phyloP scores from a whole-genome alignment of 129 eudicot genomes.

The Apium graveolens region DNA sequence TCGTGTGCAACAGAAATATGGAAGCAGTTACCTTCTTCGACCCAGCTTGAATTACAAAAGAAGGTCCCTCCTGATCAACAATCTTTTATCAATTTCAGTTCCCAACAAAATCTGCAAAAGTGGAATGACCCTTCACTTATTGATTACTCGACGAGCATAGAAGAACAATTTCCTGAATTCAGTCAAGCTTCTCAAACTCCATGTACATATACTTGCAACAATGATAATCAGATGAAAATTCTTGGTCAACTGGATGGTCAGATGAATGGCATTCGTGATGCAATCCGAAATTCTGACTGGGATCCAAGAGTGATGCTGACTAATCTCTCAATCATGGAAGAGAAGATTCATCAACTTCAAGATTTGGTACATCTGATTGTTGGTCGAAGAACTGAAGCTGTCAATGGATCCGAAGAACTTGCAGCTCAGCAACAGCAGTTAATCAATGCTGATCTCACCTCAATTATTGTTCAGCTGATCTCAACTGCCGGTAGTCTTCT shows the following conservation, averaged over 20 bases:
- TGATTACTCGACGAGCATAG: constrained; percentile 36
- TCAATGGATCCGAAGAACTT: constrained; percentile 38
- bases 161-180: constrained; percentile 27
- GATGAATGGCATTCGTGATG: constrained; percentile 23
- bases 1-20: constrained; percentile 25
- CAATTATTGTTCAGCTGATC: constrained; percentile 77
- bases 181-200: constrained; percentile 25
- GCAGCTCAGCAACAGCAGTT: constrained; percentile 67
- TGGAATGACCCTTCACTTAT: constrained; percentile 41
- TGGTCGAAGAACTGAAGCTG: constrained; percentile 31
- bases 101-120: constrained; percentile 29
- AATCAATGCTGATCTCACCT: constrained; percentile 84
- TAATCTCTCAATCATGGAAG: constrained; percentile 73
- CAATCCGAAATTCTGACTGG: constrained; percentile 43
- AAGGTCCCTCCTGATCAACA: constrained; percentile 26
- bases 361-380: constrained; percentile 58
- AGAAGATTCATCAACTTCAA: constrained; percentile 84
- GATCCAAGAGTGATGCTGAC: constrained; percentile 71
- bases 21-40: constrained; percentile 31
- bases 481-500: constrained; percentile 97
- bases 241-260: constrained; percentile 32
- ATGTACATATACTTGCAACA: constrained; percentile 15
- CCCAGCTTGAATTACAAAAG: constrained; percentile 18
- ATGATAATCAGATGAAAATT: constrained; percentile 26
- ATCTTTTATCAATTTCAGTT: constrained; percentile 23